These are phyloP conservation scores for Pseudocercospora fuligena DNA, from an alignment of 2,329 filamentous ascomycete genomes.

Conservation along the genomic window DNA sequence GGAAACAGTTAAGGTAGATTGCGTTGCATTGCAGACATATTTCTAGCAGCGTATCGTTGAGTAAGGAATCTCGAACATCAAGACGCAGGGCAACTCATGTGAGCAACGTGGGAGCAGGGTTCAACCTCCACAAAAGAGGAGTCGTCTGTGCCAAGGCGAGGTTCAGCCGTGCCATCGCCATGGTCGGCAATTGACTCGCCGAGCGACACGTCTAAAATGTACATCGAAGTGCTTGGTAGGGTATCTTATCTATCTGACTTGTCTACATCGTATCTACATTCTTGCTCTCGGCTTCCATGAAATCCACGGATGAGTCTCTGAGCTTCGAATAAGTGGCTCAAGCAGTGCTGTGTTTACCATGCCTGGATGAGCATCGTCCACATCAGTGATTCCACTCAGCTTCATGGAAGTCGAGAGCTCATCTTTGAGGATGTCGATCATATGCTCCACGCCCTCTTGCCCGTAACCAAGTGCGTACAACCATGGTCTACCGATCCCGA, in stretches of 20 bases:
- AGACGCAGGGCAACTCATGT: not conserved
- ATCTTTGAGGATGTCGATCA: conserved; percentile 51
- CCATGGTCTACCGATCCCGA: conserved; percentile 62
- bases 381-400: conserved; percentile 65
- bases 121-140: not conserved
- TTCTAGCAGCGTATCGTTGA: no score
- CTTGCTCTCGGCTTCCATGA: conserved; percentile 30
- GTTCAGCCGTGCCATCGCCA: conserved; percentile 10
- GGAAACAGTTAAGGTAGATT: no score
- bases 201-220: not conserved
- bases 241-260: not conserved
- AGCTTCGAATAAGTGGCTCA: conserved; percentile 28
- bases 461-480: conserved; percentile 67
- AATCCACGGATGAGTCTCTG: conserved; percentile 32
- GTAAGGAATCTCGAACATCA: not conserved
- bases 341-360: conserved; percentile 54
- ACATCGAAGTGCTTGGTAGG: not conserved
- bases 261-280: conserved; percentile 16
- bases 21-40: no score
- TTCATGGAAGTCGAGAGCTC: conserved; percentile 70
- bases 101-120: not conserved
- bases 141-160: not conserved
- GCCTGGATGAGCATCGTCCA: conserved; percentile 64
- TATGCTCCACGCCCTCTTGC: conserved; percentile 51
- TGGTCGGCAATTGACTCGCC: not conserved